Percentiles rank a stretch among this genome's conserved stretches.
phyloP scores from a whole-genome alignment of 108 stramenopile species.

The Thalassiosira profunda region DNA sequence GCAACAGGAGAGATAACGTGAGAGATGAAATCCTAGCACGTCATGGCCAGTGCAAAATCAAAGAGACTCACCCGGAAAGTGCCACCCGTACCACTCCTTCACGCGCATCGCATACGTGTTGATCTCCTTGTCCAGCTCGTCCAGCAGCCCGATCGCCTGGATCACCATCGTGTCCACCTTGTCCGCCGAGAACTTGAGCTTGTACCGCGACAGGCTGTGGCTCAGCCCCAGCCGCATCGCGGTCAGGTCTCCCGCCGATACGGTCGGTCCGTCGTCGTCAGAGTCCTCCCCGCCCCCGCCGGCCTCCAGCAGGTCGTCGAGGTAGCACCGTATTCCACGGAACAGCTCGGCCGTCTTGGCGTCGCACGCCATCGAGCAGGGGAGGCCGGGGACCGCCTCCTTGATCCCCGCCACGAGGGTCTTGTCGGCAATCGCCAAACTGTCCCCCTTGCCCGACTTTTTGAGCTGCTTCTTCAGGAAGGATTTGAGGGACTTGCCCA shows the following conservation, averaged over 20 bases:
- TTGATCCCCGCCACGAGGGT: slow-evolving; percentile 92
- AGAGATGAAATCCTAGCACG: not conserved
- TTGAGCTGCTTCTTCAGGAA: slow-evolving; percentile 98
- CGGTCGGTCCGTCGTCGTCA: slow-evolving; percentile 21
- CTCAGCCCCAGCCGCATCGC: slow-evolving; percentile 98
- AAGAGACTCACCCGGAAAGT: slow-evolving; percentile 96
- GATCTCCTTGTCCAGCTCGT: slow-evolving; percentile 99
- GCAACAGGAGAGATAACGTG: not conserved
- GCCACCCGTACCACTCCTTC: slow-evolving; percentile 99
- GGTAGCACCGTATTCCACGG: slow-evolving; percentile 94
- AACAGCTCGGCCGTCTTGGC: slow-evolving; percentile 94
- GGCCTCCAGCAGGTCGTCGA: slow-evolving; percentile 90
- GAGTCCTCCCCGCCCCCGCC: slow-evolving; percentile 46
- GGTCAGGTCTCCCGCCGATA: slow-evolving; percentile 60
- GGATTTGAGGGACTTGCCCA: slow-evolving; percentile 93
- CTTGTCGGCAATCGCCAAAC: slow-evolving; percentile 95
- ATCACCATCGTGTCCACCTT: slow-evolving; percentile 99
- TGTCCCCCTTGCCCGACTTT: slow-evolving; percentile 81
- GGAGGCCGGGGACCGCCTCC: slow-evolving; percentile 86
- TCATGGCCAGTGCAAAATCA: not conserved
- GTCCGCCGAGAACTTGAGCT: slow-evolving; percentile 99
- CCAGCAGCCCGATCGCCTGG: slow-evolving; percentile 99
- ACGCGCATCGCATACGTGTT: slow-evolving; percentile 99
- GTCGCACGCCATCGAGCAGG: slow-evolving; percentile 58
- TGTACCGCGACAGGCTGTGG: slow-evolving; percentile 98